Base-by-base conservation (phyloP, 2,329 filamentous ascomycete genomes). In the Ceratocystis smalleyi region DNA sequence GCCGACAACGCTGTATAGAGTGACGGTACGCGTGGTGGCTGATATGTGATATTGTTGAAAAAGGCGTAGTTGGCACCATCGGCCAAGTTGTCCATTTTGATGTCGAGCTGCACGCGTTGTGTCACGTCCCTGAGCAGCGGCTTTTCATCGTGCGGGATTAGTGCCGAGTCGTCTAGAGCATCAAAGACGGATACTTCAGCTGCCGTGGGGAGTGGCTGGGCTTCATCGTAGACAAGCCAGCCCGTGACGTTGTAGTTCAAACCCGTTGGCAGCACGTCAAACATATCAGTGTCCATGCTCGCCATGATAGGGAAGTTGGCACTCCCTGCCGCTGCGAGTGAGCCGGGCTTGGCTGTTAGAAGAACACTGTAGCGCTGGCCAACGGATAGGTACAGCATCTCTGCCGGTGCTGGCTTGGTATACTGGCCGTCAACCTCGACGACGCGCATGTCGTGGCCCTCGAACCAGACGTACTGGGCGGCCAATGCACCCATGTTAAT, bases 11-110 rank as follows among this genome's bases (percentile, higher is more conserved):
- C 88, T 0, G 87, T 89, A 77, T 91, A 95, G 0, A 95, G 78
- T 0, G 86, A 84, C 0, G 90, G 91, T 0, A 95, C 89, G 71
- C 89, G 88, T 60, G 88, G 89, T 0, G 75, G 64, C 2, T 81
- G 80, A 72, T 91, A 95, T 35, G 87, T 89, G 68, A 89, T 82
- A 73, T 88, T 85, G 77, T 92, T 91, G 75, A 88, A 83, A 74
- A 85, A 85, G 67, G 83, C 85, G 65, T 78, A 78, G 71, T 78
- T 79, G 61, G 79, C 79, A 4, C 86, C 85, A 66, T 89, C 78
- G 19, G 77, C 76, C 2, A 86, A 77, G 61, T 83, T 82, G 68
- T 81, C 77, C 77, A 83, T 83, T 73, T 82, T 81, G 32, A 88
- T 79, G 67, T 82, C 77, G 2, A 94, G 77, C 54, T 80, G 79